A percentile compares a stretch with the other conserved stretches of the same genome.
phyloP scores from a whole-genome alignment of 2,329 filamentous ascomycete species.

The Monosporascus sp. region DNA sequence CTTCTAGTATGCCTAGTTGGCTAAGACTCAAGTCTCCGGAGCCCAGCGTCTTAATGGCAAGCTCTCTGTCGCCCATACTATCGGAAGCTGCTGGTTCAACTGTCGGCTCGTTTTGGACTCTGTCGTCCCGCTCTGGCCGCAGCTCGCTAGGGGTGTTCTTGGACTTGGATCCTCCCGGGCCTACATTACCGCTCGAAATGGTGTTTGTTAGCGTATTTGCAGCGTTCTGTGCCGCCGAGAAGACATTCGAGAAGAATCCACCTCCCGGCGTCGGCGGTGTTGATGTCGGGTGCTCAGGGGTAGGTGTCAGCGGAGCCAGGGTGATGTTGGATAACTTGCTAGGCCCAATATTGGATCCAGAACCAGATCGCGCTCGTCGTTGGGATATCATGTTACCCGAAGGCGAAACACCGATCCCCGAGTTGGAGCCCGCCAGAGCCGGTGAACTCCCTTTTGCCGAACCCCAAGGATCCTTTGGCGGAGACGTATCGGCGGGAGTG shows the following conservation, averaged over 20 bases:
- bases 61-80: conserved; percentile 55
- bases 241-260: conserved; percentile 89
- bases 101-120: conserved; percentile 39
- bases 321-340: conserved; percentile 83
- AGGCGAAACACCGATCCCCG: conserved; percentile 55
- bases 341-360: conserved; percentile 51
- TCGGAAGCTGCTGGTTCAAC: conserved; percentile 33
- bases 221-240: conserved; percentile 90
- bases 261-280: conserved; percentile 46
- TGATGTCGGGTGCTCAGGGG: conserved; percentile 52
- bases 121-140: conserved; percentile 27
- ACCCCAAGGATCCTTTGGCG: conserved; percentile 4
- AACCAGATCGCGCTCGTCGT: conserved; percentile 47
- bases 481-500: conserved; percentile 49
- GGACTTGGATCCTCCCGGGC: conserved; percentile 44
- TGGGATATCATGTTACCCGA: conserved; percentile 71
- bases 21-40: conserved; percentile 84
- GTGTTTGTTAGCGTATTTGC: conserved; percentile 70
- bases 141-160: conserved; percentile 29
- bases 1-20: conserved; percentile 72
- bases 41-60: conserved; percentile 83
- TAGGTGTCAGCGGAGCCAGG: conserved; percentile 68
- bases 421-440: conserved; percentile 20
- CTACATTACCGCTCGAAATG: conserved; percentile 60
- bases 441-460: conserved; percentile 10